phyloP scores from a whole-genome alignment of 1,284 basidiomycete genomes.

The Ustilago loliicola region DNA sequence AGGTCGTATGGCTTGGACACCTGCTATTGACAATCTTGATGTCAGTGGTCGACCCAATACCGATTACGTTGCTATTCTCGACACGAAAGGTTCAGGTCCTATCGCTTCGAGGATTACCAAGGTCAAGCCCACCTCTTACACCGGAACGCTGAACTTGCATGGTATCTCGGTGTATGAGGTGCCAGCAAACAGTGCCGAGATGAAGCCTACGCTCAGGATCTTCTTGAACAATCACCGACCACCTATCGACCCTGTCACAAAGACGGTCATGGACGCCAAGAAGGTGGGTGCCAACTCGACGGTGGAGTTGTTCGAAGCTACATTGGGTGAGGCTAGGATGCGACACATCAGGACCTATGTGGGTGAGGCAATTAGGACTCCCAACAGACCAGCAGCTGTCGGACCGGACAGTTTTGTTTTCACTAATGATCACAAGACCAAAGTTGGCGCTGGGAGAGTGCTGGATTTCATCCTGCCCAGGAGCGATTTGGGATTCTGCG shows the following conservation, averaged over 20 bases:
- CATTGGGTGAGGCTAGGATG: constrained; percentile 73
- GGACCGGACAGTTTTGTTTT: constrained; percentile 62
- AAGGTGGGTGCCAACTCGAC: constrained; percentile 79
- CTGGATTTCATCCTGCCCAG: constrained; percentile 43
- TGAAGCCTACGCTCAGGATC: constrained; percentile 54
- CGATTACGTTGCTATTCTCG: constrained; percentile 75
- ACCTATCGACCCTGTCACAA: constrained; percentile 39
- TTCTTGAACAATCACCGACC: constrained; percentile 63
- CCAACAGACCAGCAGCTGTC: constrained; percentile 78
- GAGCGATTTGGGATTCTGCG: constrained; percentile 56
- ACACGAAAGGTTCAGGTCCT: constrained; percentile 75
- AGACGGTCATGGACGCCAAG: constrained; percentile 36
- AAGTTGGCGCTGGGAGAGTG: constrained; percentile 31
- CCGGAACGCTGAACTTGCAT: constrained; percentile 74
- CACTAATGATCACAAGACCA: constrained; percentile 61
- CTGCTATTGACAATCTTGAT: constrained; percentile 67
- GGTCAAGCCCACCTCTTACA: constrained; percentile 73
- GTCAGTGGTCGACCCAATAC: constrained; percentile 60
- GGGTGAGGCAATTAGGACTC: constrained; percentile 76
- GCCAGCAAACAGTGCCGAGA: constrained; percentile 30
- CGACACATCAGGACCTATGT: constrained; percentile 76
- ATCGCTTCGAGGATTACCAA: constrained; percentile 73
- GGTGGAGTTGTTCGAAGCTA: constrained; percentile 79
- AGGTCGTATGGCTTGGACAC: constrained; percentile 76
- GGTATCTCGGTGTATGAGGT: constrained; percentile 77